Evolutionary conservation across 352 stramenopile species (phyloP), one percentile per base, ranked within the genome.

Genomic region (Aphanomyces stellatus): DNA sequence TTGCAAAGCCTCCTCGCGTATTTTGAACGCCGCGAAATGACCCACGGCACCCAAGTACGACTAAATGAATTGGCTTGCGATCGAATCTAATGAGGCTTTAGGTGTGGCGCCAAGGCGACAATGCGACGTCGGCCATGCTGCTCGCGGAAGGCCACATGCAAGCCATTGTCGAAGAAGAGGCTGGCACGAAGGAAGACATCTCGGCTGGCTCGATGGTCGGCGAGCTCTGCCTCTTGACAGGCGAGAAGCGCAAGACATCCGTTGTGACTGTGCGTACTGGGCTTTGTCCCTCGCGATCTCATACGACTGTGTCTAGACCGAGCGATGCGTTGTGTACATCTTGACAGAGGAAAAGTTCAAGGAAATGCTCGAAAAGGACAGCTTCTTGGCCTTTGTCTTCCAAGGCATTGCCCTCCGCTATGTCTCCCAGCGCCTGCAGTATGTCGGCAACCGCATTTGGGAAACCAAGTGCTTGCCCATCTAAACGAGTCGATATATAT

Each of bases 381-480:
- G 78, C 56, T 71, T 80, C 49, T 33, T 91, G 15, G 83, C 83
- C 19, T 91, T 90, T 57, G 71, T 90, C 8, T 89, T 91, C 57
- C 83, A 91, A 60, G 74, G 79, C 4, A 85, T 91, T 31, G 84
- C 83, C 17, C 62, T 91, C 27, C 77, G 80, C 3, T 91, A 91
- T 69, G 88, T 82, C 33, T 91, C 81, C 0, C 82, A 85, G 57
- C 75, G 83, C 19, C 74, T 90, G 48, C 83, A 91, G 53, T 91
- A 91, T 62, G 83, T 91, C 1, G 83, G 83, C 42, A 91, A 91
- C 46, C 83, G 83, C 42, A 91, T 91, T 69, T 91, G 83, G 83
- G 83, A 91, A 65, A 90, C 83, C 64, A 91, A 91, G 69, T 91
- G 83, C 30, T 62, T 91, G 27, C 81, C 83, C 4, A 87, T 91